Evolutionary conservation across 441 rosid species (phyloP).

Genomic region (Gossypium aridum): DNA sequence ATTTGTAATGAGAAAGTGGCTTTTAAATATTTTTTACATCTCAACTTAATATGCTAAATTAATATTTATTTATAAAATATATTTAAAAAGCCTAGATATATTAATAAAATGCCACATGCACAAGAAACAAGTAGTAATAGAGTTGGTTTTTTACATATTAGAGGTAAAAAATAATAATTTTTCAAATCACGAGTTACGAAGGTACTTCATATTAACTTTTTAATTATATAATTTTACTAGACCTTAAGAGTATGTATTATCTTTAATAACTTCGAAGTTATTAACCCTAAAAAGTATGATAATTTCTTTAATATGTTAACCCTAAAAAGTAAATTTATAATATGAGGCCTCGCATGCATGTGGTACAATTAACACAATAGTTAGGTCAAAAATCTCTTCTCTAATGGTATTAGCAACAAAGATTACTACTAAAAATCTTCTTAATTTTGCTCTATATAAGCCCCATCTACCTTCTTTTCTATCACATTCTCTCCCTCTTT

Average conservation of each 20-base stretch:
- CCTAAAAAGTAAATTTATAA: not conserved
- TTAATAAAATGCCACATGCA: not conserved
- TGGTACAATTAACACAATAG: slow-evolving; percentile 15
- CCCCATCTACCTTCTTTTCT: slow-evolving; percentile 29
- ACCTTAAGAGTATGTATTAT: not conserved
- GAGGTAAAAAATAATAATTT: not conserved
- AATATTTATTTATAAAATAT: not conserved
- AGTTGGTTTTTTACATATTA: not conserved
- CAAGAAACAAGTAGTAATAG: not conserved
- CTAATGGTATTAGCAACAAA: not conserved
- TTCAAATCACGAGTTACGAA: not conserved
- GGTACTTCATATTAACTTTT: no score
- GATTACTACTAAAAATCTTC: not conserved
- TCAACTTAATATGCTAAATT: not conserved
- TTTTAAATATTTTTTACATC: no score
- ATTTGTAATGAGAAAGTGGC: not conserved
- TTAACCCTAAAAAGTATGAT: no score
- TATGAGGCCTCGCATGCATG: slow-evolving; percentile 13
- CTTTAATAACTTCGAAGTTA: not conserved
- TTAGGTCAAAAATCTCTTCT: slow-evolving; percentile 23
- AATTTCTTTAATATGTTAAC: not conserved
- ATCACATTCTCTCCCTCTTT: slow-evolving; percentile 18
- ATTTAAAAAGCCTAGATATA: not conserved
- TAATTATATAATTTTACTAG: no score
- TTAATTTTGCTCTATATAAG: slow-evolving; percentile 41